These are phyloP conservation scores for Setomelanomma holmii DNA, from an alignment of 2,329 filamentous ascomycete species.

Conservation along the genomic window DNA sequence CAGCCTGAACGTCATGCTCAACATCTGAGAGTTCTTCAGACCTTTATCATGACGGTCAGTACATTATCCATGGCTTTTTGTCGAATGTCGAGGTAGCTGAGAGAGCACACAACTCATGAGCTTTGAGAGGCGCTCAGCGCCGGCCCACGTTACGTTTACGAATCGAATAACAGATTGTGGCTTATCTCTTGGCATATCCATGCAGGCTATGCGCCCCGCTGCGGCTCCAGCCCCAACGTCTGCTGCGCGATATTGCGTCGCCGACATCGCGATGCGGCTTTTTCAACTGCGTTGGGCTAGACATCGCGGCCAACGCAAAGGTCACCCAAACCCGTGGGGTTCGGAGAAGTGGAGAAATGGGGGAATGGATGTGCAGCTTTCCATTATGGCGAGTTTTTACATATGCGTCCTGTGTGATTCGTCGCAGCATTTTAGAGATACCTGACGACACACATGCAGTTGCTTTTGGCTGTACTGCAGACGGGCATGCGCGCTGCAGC, in stretches of 20 bases:
- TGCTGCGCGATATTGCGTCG: constrained; percentile 26
- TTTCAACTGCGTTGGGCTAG: constrained; percentile 20
- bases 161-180: constrained; percentile 34
- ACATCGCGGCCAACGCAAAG: constrained; percentile 7
- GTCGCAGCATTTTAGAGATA: constrained; percentile 5
- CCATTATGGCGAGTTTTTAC: constrained; percentile 15
- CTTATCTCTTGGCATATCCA: constrained; percentile 42
- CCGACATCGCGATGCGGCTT: constrained; percentile 44
- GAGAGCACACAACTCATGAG: constrained; percentile 13
- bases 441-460: background rate
- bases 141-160: constrained; percentile 43
- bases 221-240: constrained; percentile 31
- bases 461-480: constrained; percentile 6
- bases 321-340: constrained; percentile 38
- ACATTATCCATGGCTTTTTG: background rate
- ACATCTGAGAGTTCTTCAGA: background rate
- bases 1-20: constrained; percentile 7
- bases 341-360: constrained; percentile 10
- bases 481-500: constrained; percentile 18
- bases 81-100: background rate
- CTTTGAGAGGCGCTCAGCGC: constrained; percentile 18
- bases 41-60: background rate
- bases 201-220: constrained; percentile 26
- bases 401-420: constrained; percentile 21
- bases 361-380: constrained; percentile 5